Evolutionary conservation across 129 eudicot species (phyloP), one percentile per base, ranked within the genome.

Genomic region (Centaurea solstitialis): DNA sequence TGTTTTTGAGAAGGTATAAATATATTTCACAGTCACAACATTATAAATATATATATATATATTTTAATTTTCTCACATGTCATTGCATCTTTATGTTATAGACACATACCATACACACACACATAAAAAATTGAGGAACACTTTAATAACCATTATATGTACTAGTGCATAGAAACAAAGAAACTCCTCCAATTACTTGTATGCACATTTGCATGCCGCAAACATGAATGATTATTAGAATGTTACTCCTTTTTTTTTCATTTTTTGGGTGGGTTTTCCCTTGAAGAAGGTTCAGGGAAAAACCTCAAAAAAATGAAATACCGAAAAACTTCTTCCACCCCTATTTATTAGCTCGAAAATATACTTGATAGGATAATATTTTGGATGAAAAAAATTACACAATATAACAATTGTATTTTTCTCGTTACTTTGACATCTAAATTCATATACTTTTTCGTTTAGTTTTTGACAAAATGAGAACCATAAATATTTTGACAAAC

Each of bases 1-100:
- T 88, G 69, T 89, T 59, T 91, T 94, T 57, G 90, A 92, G 81
- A 90, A 92, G 97, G 98, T 94, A 90, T 4, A 20, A 7, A 65
- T 83, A 53, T 23, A 50, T 50, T 2, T 50, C 62, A 50, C 6
- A 57, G 6, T 17, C 65, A 57, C 23, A 17, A 57, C 22, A 17
- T 4, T 17, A 57, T 57, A 57, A 57, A 17, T 57, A 57, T 26
- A 26, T 26, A 26, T 26, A 26, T 26, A 26, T 26, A 26, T 26
- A 26, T n/a, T 17, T 57, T 57, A 17, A 57, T 17, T 8, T 57
- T 57, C 65, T 57, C 21, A 57, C 22, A 57, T 3, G 65, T 22
- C 65, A n/a, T 57, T 57, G 65, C 22, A 57, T 57, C 65, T 57
- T n/a, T 57, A 57, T n/a, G 65, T 4, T 53, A 53, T 53, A 53